Evolutionary conservation across 148 eudicot genomes (phyloP).

Genomic region (Silene uniflora): DNA sequence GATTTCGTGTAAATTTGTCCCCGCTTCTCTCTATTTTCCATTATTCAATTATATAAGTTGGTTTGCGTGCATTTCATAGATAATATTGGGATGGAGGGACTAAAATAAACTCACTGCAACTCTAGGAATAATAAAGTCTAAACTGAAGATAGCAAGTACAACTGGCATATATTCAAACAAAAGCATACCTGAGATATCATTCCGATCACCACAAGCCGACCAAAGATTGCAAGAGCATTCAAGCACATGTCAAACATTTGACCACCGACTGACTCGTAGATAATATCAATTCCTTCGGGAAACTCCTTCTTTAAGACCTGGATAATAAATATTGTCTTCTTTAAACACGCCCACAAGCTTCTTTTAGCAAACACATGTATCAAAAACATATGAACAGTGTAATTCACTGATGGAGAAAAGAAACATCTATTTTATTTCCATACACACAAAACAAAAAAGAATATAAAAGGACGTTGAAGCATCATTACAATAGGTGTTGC

Average conservation of each 20-base stretch:
- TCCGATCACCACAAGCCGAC: constrained; percentile 87
- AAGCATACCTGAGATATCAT: constrained; percentile 93
- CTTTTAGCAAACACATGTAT: background rate
- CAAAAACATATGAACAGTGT: background rate
- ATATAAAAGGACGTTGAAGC: too few relatives aligned
- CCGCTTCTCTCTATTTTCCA: too few relatives aligned
- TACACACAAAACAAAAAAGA: too few relatives aligned
- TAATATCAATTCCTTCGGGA: constrained; percentile 80
- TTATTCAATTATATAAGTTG: too few relatives aligned
- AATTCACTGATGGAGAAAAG: background rate
- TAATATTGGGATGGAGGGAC: background rate
- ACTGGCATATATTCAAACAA: constrained; percentile 2
- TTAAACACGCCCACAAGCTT: constrained; percentile 6
- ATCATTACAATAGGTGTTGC: too few relatives aligned
- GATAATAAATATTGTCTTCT: constrained; percentile 9
- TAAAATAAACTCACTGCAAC: background rate
- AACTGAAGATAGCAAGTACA: constrained; percentile 5
- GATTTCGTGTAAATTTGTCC: too few relatives aligned
- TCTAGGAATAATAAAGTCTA: constrained; percentile 1
- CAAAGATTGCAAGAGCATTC: constrained; percentile 78
- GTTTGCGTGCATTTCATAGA: too few relatives aligned
- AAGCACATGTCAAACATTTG: constrained; percentile 81
- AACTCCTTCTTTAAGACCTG: constrained; percentile 87
- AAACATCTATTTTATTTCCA: background rate
- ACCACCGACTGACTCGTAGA: constrained; percentile 95